Conservation (phyloP, 768 basidiomycete species). For the Vararia minispora region DNA sequence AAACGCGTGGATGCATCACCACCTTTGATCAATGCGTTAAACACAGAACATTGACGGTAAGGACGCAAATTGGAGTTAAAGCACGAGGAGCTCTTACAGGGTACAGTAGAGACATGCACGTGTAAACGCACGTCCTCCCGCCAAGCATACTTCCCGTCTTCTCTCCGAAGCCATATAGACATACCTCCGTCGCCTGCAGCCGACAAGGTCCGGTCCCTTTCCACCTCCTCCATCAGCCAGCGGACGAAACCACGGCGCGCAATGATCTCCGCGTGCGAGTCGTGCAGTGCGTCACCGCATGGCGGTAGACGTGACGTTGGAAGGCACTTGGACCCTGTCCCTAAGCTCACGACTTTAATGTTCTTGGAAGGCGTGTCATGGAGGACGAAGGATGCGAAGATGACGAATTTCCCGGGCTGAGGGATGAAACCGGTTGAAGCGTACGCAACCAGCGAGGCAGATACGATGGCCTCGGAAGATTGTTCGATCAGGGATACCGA, state of each 20-base stretch:
- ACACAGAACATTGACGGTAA: neutral
- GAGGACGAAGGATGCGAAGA: constrained; percentile 49
- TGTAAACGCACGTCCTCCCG: constrained; percentile 36
- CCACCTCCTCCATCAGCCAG: constrained; percentile 72
- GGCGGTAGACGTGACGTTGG: constrained; percentile 49
- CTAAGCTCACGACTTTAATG: constrained; percentile 54
- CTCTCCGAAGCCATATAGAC: constrained; percentile 40
- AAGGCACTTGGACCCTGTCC: constrained; percentile 81
- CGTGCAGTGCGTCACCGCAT: constrained; percentile 73
- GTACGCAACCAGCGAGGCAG: constrained; percentile 33
- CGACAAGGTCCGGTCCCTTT: constrained; percentile 19
- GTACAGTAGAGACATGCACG: constrained; percentile 71
- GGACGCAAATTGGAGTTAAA: neutral
- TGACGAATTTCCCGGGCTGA: constrained; percentile 45
- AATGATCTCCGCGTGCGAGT: constrained; percentile 89
- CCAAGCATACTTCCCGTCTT: constrained; percentile 34
- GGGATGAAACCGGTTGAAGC: constrained; percentile 36
- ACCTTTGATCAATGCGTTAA: constrained; percentile 32
- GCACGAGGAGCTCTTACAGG: constrained; percentile 30
- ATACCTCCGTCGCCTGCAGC: constrained; percentile 12
- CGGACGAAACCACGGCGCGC: constrained; percentile 67
- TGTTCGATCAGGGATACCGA: constrained; percentile 8
- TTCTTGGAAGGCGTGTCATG: constrained; percentile 21
- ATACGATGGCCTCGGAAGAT: constrained; percentile 22
- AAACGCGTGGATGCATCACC: constrained; percentile 83